Conservation (phyloP, 257 asterid species). For the Scutellaria galericulata region DNA sequence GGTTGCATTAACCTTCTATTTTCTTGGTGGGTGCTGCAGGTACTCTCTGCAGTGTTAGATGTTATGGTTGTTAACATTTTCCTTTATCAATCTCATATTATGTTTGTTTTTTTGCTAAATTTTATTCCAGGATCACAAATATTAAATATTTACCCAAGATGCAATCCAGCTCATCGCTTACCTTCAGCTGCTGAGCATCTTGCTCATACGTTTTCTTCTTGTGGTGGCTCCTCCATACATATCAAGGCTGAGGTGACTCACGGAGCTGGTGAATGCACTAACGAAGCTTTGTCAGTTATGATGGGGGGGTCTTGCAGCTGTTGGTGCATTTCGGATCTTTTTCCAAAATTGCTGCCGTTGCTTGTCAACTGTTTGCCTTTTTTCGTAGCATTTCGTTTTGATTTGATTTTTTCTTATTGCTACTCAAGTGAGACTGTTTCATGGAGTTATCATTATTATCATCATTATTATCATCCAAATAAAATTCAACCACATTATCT, state of each 20-base stretch:
- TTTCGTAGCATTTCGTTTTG: constrained; percentile 24
- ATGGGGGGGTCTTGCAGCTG: constrained; percentile 65
- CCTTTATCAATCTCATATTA: constrained; percentile 41
- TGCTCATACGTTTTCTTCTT: constrained; percentile 28
- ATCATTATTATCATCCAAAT: neutral
- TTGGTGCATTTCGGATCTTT: constrained; percentile 44
- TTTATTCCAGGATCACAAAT: constrained; percentile 56
- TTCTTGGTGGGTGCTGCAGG: constrained; percentile 61
- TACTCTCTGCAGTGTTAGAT: constrained; percentile 49
- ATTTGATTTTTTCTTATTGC: neutral
- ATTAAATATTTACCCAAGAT: constrained; percentile 33
- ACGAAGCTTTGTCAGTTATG: constrained; percentile 71
- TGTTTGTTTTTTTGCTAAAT: constrained; percentile 44
- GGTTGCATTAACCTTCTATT: constrained; percentile 54
- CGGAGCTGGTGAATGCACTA: constrained; percentile 61
- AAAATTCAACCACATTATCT: neutral
- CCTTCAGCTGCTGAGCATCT: constrained; percentile 50
- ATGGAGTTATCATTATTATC: neutral
- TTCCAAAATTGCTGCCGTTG: constrained; percentile 24
- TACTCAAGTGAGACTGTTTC: neutral
- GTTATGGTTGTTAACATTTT: neutral
- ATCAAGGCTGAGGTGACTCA: constrained; percentile 82
- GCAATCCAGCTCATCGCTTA: constrained; percentile 41
- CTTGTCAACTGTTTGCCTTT: constrained; percentile 10
- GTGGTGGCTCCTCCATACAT: constrained; percentile 64